Evolutionary conservation across 257 asterid genomes (phyloP), one percentile per base, ranked within the genome.

Genomic region (Anisodus acutangulus): DNA sequence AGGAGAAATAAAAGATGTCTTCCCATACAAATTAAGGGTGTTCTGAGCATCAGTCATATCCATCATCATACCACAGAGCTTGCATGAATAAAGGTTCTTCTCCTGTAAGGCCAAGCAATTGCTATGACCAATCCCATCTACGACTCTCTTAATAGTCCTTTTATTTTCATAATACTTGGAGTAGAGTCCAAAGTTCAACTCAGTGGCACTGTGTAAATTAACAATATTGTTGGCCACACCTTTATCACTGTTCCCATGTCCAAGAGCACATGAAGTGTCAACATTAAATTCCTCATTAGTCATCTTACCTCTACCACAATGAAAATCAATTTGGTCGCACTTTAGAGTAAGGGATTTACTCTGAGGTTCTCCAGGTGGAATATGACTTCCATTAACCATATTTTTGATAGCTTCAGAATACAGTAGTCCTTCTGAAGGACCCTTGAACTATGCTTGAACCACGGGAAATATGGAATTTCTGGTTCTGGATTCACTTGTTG

Each of bases 241-340:
- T 83, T 85, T 86, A 60, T 84, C 88, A 66, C 49, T 83, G 81
- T 85, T 83, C 81, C 80, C 55, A 15, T 54, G 85, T 45, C 85
- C 85, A 81, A 58, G 82, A 37, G 86, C 57, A 86, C 76, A 83
- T 71, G 86, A 76, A 51, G 62, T 51, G 57, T 62, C 74, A 59
- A 64, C 45, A 63, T 85, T 59, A 45, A 74, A 78, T 81, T 85
- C 88, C 84, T 79, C 78, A 12, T 82, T 67, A 58, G 82, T 85
- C 47, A 81, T 84, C 69, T 82, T 86, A 19, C 74, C 88, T 53
- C 83, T 62, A 72, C 83, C 59, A 78, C 78, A 82, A 35, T 88
- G 90, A 74, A 85, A 85, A 85, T 84, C 68, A 86, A 78, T 45
- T 82, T 82, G 85, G 85, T 84, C 87, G 74, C 87, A 82, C 70